Evolutionary conservation across 257 asterid species (phyloP), one percentile per base, ranked within the genome.

Genomic region (Solanum okadae): DNA sequence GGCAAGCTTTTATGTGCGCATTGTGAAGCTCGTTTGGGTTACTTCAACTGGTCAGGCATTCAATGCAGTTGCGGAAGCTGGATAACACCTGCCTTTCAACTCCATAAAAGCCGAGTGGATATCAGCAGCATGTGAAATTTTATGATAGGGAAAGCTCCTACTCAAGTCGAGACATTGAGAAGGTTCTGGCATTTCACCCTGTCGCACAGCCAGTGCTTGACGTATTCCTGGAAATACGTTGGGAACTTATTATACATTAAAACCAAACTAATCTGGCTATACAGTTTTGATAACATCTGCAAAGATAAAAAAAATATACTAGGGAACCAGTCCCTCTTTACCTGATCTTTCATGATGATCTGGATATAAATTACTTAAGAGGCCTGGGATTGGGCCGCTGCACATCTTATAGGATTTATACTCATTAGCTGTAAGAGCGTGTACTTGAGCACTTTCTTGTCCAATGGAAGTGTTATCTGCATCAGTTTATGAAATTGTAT

Each of bases 41-140:
- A 96, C 96, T 97, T 97, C 93, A 97, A 96, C 93, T 96, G 99
- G 98, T 91, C 96, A 0, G 99, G 99, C 88, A 94, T 97, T 89
- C 99, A 97, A 89, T 97, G 99, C 95, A 96, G 96, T 86, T 97
- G 99, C 12, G 98, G 99, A 87, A 97, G 98, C 91, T 97, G 99
- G 99, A 94, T 97, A 44, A 94, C 99, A 8, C 99, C 99, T 1
- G 99, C 98, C 25, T 97, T 97, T 90, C 99, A 97, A 95, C 96
- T 97, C 89, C 98, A 97, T 90, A 96, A 94, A 92, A 92, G 99
- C 92, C 94, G 95, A 77, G 97, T 97, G 49, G 99, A 97, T 89
- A 56, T 92, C 88, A 93, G 98, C 88, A 91, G 92, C 71, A 68
- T 93, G 59, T 95, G 85, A 91, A 89, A 85, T 86, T 89, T 86